Base-by-base conservation (phyloP, 2,329 filamentous ascomycete species). In the Fulvia fulva region DNA sequence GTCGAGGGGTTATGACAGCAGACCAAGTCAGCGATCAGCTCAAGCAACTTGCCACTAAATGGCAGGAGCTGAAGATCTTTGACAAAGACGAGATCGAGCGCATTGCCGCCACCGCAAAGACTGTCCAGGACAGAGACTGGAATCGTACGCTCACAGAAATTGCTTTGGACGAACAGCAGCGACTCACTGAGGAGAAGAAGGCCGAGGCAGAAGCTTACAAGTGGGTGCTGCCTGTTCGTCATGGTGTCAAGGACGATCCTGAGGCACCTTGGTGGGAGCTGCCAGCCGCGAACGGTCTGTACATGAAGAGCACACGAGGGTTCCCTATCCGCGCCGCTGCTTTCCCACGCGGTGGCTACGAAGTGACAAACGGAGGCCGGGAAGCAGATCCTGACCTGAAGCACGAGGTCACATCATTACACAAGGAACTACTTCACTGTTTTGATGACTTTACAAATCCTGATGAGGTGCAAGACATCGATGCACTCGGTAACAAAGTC, bases 401-500 rank as follows among this genome's bases (percentile, higher is more conserved):
- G 44, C 55, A 57, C 6, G 68, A 70, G 12, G 64, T 68, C 2
- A 55, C 51, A 19, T 53, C 49, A 46, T 57, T 71, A 1, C 59
- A 70, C 46, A 58, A 51, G 5, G 67, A 69, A 34, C 60, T 68
- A 37, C 57, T 69, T 5, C 63, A 59, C 22, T 61, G 57, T 41
- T 69, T 68, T 52, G 65, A 68, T 41, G 63, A 66, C n/a, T 63
- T 61, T 51, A 70, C 68, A 2, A 51, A 65, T 22, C 59, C 66
- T 16, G 67, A 66, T 5, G 65, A 67, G 16, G 65, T 72, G 9
- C 56, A 65, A 30, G 70, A 72, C 51, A 63, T 72, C 25, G 69
- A 72, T 55, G 57, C 65, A 8, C 25, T 71, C 57, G 70, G 70
- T n/a, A 71, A 70, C 57, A 64, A 68, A 44, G 58, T 70, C 52